Conservation (phyloP, 2,329 filamentous ascomycete species). For the Monilinia vaccinii-corymbosi region DNA sequence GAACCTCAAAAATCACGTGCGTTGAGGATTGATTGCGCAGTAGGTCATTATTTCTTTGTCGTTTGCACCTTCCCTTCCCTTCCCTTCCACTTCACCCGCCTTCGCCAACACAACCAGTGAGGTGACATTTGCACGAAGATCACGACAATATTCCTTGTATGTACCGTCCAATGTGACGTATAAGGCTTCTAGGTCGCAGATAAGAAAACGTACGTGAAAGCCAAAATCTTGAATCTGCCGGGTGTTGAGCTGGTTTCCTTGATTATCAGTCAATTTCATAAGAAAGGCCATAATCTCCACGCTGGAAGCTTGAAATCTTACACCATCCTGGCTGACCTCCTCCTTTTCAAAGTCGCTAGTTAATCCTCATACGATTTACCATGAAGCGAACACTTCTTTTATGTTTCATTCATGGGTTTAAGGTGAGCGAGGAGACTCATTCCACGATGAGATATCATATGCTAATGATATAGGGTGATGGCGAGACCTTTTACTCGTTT, state of each 20-base stretch:
- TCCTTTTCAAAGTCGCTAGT: neutral
- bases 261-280: neutral
- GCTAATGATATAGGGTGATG: conserved; percentile 38
- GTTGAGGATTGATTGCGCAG: neutral
- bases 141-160: neutral
- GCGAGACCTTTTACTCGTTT: conserved; percentile 61
- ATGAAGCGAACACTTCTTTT: conserved; percentile 56
- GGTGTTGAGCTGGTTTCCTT: neutral
- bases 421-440: conserved; percentile 29
- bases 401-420: conserved; percentile 68
- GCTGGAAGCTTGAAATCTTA: neutral
- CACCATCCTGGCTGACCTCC: neutral
- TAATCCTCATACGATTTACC: neutral
- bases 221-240: neutral
- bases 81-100: neutral
- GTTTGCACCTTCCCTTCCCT: neutral
- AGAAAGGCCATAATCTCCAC: conserved; percentile 1
- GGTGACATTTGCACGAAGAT: too few relatives aligned
- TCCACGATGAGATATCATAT: neutral
- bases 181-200: neutral
- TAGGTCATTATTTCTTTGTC: neutral
- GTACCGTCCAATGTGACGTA: conserved; percentile 1
- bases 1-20: neutral
- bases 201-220: neutral
- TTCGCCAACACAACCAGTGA: neutral